phyloP scores from a whole-genome alignment of 1,284 basidiomycete genomes.

The Cryptococcus sp. region DNA sequence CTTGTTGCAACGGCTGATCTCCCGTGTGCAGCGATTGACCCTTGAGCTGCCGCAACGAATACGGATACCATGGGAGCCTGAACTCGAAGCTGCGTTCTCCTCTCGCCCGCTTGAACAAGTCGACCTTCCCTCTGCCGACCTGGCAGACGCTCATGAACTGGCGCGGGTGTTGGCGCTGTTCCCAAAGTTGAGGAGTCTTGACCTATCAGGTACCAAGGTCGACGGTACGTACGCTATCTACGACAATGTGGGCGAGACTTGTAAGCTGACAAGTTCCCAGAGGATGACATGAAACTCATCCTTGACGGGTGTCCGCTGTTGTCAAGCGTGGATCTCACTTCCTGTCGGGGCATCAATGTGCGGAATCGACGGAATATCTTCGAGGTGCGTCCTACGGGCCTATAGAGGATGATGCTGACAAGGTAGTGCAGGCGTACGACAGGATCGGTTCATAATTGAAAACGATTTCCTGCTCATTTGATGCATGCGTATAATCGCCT shows the following conservation, averaged over 20 bases:
- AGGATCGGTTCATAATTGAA: too few species aligned
- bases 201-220: constrained; percentile 27
- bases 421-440: too few species aligned
- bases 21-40: too few species aligned
- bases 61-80: too few species aligned
- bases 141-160: constrained; percentile 13
- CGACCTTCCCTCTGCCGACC: constrained; percentile 16
- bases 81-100: too few species aligned
- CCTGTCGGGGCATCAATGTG: constrained; percentile 33
- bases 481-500: too few species aligned
- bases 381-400: constrained; percentile 16
- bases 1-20: too few species aligned
- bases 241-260: too few species aligned
- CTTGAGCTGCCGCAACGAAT: too few species aligned
- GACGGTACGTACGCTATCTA: constrained; percentile 16
- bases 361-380: constrained; percentile 34
- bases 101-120: constrained; percentile 23
- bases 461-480: too few species aligned
- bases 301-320: constrained; percentile 24
- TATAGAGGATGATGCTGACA: too few species aligned
- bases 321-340: constrained; percentile 29
- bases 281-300: constrained; percentile 26
- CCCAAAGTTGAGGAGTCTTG: constrained; percentile 22
- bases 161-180: constrained; percentile 10
- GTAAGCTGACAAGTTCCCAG: constrained; percentile 3